A percentile compares a stretch with the other conserved stretches of the same genome.
Evolutionary conservation across 306 rosid genomes (phyloP).

Genomic region (Trifolium pratense): DNA sequence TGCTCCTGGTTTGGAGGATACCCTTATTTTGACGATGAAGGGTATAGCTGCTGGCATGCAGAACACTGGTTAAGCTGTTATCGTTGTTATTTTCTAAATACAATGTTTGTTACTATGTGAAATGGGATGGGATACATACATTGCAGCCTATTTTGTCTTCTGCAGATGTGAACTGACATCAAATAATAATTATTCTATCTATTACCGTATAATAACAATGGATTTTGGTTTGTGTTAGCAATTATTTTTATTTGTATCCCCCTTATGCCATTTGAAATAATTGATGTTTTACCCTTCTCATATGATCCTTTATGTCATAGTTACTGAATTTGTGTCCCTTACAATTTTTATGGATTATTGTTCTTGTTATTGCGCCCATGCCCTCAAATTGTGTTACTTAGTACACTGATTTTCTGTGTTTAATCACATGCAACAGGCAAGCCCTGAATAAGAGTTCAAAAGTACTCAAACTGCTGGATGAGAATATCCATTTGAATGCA

Average conservation of each 20-base stretch:
- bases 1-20: conserved; percentile 97
- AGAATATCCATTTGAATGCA: background rate
- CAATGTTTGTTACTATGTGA: background rate
- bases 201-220: conserved; percentile 27
- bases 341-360: background rate
- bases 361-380: background rate
- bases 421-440: background rate
- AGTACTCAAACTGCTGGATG: background rate
- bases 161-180: conserved; percentile 29
- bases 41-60: conserved; percentile 99
- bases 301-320: background rate
- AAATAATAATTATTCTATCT: conserved; percentile 25
- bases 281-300: conserved; percentile 9
- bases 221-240: conserved; percentile 28
- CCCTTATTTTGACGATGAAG: conserved; percentile 97
- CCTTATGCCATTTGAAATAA: background rate
- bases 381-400: background rate
- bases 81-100: conserved; percentile 7
- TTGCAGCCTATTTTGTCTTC: conserved; percentile 14
- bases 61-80: conserved; percentile 76
- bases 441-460: background rate
- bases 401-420: background rate
- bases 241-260: background rate
- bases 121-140: conserved; percentile 28
- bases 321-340: background rate